Evolutionary conservation across 441 rosid genomes (phyloP), one percentile per base, ranked within the genome.

Genomic region (Isatis lusitanica): DNA sequence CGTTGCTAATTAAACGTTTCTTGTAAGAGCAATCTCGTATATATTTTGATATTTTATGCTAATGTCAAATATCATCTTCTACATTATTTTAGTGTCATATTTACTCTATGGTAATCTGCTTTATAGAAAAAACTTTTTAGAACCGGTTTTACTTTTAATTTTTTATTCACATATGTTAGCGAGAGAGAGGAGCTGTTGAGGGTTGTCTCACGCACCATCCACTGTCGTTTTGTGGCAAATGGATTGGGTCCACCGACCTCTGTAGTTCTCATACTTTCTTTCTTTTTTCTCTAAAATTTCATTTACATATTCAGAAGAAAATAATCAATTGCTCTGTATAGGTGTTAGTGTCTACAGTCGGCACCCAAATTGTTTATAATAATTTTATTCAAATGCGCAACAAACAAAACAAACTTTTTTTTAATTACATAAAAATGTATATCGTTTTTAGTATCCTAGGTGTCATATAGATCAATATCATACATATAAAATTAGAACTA

Each of bases 171-270:
- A 66, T 66, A 57, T 35, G 76, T 78, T 75, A 72, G 47, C 64
- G 81, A 81, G 80, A 80, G 84, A 68, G 73, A 73, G 75, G 73
- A 85, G 87, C 85, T 85, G 87, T 67, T 81, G 81, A 85, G 81
- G 80, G 84, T 75, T 68, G 84, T 73, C 82, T 84, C 88, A 77
- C 83, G 82, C 84, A 83, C 85, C 87, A 81, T 81, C 71, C 80
- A 68, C 77, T 84, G 90, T 84, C 91, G 83, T 83, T 83, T 56
- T 83, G 76, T 65, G 85, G 73, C 87, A 74, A 51, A 79, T 79
- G 90, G 81, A 82, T 88, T 86, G 97, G 94, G 94, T 89, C 97
- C 94, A 91, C 97, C 88, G 88, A 83, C 91, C 83, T 73, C 74
- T 67, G 79, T 73, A 74, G 74, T 78, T 82, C 81, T 82, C 71